Evolutionary conservation across 2,329 filamentous ascomycete species (phyloP), one percentile per base, ranked within the genome.

Genomic region (Neofusicoccum kwambonambiense): DNA sequence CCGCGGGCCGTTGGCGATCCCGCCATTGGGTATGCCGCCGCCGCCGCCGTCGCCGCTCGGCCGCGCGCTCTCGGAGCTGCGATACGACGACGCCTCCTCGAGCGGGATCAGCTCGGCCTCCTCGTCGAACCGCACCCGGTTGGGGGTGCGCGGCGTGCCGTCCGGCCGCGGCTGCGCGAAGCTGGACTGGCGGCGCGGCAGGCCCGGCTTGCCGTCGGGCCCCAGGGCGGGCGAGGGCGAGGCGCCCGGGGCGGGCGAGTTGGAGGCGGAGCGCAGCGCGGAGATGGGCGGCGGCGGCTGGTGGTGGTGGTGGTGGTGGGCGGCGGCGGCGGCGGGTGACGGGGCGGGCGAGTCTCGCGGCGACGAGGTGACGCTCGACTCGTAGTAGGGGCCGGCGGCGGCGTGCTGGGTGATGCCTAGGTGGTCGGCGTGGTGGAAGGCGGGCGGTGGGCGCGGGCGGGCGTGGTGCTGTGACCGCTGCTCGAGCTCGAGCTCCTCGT

Each of bases 101-200:
- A 65, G 54, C 54, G 63, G 63, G 65, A 65, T 73, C 71, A 70
- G 69, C 63, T 68, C 66, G 2, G 74, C 72, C 27, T 71, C 68
- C 57, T 75, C 73, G 71, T 89, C 88, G 77, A 95, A 95, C 69
- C 89, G 89, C 51, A 95, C 91, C 31, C 90, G 85, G 74, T 91
- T 89, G 8, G 86, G 83, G 1, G 89, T 92, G 62, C 89, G 77
- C 17, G 89, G 85, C 41, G 86, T 84, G 66, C 81, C 81, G 69
- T 79, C 75, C 5, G 77, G 76, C 58, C 81, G 73, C 13, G 74
- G 77, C 64, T 82, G 81, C 2, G 81, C 81, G 65, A 83, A 79
- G 0, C 80, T 82, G 7, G 77, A 79, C 64, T 78, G 75, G 13
- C 78, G 74, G 66, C 74, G 75, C 31, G 70, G 67, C 57, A 67